Percentiles rank a stretch among this genome's conserved stretches.
These are phyloP conservation scores for Helicostylum pulchrum DNA, from an alignment of 192 early-diverging fungal genomes.

Conservation along the genomic window DNA sequence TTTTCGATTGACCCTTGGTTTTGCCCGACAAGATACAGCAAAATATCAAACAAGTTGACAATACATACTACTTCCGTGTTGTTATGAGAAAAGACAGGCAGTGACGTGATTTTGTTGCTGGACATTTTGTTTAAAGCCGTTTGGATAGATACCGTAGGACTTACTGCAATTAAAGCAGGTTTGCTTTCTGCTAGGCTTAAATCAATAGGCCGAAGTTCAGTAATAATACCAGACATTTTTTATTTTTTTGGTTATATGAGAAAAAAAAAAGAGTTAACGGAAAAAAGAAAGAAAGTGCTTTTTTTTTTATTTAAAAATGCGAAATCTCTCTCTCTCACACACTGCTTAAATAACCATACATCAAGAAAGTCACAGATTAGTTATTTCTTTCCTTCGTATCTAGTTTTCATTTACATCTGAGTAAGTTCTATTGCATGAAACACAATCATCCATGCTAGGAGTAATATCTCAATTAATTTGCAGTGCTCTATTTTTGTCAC, in stretches of 20 bases:
- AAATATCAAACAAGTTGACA: conserved; percentile 53
- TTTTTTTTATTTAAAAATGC: not conserved
- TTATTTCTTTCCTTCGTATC: no score
- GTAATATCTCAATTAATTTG: no score
- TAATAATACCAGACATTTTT: conserved; percentile 3
- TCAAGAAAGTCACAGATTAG: no score
- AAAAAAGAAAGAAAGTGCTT: not conserved
- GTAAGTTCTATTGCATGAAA: no score
- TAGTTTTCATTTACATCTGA: no score
- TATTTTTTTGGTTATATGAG: not conserved
- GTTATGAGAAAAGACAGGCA: conserved; percentile 55
- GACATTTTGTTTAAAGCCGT: conserved; percentile 46
- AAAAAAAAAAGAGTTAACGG: not conserved
- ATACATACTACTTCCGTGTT: conserved; percentile 45
- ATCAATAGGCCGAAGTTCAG: conserved; percentile 20
- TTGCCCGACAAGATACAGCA: conserved; percentile 36
- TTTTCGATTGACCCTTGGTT: conserved; percentile 28
- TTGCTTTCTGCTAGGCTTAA: conserved; percentile 24
- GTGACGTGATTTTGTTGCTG: conserved; percentile 45
- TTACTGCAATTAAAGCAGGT: conserved; percentile 39
- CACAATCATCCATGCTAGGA: no score
- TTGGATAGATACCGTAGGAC: conserved; percentile 46
- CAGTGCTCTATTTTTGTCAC: no score
- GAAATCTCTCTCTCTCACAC: no score
- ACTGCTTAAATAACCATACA: no score